Conservation (phyloP, 2,329 filamentous ascomycete species). For the Fusarium cyanostomum region DNA sequence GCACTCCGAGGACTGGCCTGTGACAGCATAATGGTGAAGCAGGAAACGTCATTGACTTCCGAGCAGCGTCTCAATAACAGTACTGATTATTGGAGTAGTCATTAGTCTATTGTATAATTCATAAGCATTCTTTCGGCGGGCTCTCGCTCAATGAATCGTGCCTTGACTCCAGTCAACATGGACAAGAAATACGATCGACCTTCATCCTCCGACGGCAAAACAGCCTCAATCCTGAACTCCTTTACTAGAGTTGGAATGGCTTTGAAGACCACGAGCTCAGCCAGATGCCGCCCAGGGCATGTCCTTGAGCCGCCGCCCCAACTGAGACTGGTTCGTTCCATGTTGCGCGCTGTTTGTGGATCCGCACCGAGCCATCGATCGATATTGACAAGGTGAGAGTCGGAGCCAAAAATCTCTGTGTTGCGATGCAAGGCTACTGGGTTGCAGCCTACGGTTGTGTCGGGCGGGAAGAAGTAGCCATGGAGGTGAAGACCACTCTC, state of each 20-base stretch:
- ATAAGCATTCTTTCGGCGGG: rapidly evolving
- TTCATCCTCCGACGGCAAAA: conserved; percentile 51
- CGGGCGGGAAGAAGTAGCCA: conserved; percentile 52
- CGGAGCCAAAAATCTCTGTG: conserved; percentile 57
- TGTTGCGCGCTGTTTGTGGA: conserved; percentile 43
- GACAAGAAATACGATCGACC: conserved; percentile 61
- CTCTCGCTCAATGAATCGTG: conserved; percentile 46
- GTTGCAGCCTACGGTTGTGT: conserved; percentile 61
- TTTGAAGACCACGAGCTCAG: conserved; percentile 60
- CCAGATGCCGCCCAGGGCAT: conserved; percentile 61
- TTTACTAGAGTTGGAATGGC: conserved; percentile 53
- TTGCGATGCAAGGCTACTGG: conserved; percentile 62
- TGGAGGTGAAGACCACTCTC: conserved; percentile 49
- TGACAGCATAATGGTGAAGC: not conserved
- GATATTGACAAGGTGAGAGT: conserved; percentile 56
- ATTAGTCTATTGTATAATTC: rapidly evolving
- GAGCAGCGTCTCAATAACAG: not conserved
- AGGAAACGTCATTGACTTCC: not conserved
- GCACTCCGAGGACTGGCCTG: not conserved
- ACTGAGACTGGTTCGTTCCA: conserved; percentile 60
- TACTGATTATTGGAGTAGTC: too few species aligned
- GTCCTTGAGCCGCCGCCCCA: conserved; percentile 63
- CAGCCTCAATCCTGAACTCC: conserved; percentile 56
- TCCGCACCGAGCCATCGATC: conserved; percentile 57
- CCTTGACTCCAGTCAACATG: conserved; percentile 60